These are phyloP conservation scores for Spathaspora sp. DNA, from an alignment of 805 yeast species.

Conservation along the genomic window DNA sequence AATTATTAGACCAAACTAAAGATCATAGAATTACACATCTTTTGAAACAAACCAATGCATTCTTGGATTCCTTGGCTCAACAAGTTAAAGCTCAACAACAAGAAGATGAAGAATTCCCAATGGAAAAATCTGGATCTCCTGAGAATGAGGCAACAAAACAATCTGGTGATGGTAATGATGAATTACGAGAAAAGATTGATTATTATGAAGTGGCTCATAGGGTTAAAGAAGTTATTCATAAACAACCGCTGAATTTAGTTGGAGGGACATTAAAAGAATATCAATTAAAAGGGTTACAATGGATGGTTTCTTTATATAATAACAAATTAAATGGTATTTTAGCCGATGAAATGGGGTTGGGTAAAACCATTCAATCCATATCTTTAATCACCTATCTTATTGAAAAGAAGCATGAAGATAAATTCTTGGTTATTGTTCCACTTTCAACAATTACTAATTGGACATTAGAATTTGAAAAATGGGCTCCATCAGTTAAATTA, in stretches of 20 bases:
- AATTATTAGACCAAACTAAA: conserved; percentile 79
- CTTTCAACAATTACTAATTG: conserved; percentile 81
- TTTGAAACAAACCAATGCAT: conserved; percentile 73
- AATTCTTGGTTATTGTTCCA: conserved; percentile 78
- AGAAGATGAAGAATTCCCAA: conserved; percentile 29
- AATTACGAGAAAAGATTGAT: conserved; percentile 63
- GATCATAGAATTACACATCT: conserved; percentile 85
- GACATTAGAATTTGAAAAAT: conserved; percentile 81
- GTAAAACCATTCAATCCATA: conserved; percentile 73
- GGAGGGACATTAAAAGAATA: conserved; percentile 82
- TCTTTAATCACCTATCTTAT: conserved; percentile 68
- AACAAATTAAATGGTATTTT: conserved; percentile 60
- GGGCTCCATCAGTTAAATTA: conserved; percentile 79
- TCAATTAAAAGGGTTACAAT: conserved; percentile 60
- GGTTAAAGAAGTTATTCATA: conserved; percentile 60
- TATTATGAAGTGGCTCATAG: conserved; percentile 82
- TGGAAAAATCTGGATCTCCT: conserved; percentile 23
- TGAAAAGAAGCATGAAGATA: conserved; percentile 65
- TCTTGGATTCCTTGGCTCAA: conserved; percentile 73
- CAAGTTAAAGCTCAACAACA: conserved; percentile 77
- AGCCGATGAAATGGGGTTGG: conserved; percentile 69
- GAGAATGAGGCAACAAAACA: conserved; percentile 14
- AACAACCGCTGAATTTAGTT: conserved; percentile 65
- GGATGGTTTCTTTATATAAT: conserved; percentile 65
- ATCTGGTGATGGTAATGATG: conserved; percentile 43